Conservation (phyloP, 2,329 filamentous ascomycete species). For the Fusarium citri region DNA sequence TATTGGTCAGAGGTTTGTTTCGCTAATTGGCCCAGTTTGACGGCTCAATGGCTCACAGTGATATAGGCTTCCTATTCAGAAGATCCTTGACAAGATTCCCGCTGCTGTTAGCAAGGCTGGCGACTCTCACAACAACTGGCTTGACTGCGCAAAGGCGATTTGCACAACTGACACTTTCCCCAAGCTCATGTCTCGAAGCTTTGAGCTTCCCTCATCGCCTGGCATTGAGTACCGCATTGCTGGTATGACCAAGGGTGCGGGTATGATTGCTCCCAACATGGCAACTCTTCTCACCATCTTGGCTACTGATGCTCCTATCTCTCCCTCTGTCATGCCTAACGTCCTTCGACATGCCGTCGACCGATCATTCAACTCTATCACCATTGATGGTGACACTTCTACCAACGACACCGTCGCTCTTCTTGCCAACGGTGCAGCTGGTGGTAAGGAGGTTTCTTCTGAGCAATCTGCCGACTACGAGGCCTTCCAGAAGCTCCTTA, state of each 20-base stretch:
- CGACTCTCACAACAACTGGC: slow-evolving; percentile 84
- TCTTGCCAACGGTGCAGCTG: slow-evolving; percentile 94
- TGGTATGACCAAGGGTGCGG: slow-evolving; percentile 97
- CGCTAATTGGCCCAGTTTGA: slow-evolving; percentile 9
- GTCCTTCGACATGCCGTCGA: slow-evolving; percentile 81
- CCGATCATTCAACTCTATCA: slow-evolving; percentile 95
- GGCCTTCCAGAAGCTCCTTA: slow-evolving; percentile 78
- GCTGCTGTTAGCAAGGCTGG: slow-evolving; percentile 78
- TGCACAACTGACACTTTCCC: slow-evolving; percentile 99
- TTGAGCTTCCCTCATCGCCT: slow-evolving; percentile 84
- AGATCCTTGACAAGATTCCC: slow-evolving; percentile 87
- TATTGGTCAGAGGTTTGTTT: slow-evolving; percentile 83
- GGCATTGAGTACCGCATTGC: slow-evolving; percentile 83
- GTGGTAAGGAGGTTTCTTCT: slow-evolving; percentile 71
- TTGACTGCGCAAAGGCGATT: slow-evolving; percentile 87
- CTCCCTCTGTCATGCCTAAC: slow-evolving; percentile 71
- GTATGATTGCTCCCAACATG: slow-evolving; percentile 99
- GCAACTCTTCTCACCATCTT: slow-evolving; percentile 92
- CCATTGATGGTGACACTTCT: slow-evolving; percentile 95
- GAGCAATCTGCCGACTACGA: slow-evolving; percentile 70
- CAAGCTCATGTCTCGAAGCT: slow-evolving; percentile 88
- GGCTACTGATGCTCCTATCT: slow-evolving; percentile 89
- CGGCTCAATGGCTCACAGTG: slow-evolving; percentile 11
- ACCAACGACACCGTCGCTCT: slow-evolving; percentile 97
- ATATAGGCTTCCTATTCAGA: slow-evolving; percentile 83